Base-by-base conservation (phyloP, 345 rosid species). In the Anastatica hierochuntica region DNA sequence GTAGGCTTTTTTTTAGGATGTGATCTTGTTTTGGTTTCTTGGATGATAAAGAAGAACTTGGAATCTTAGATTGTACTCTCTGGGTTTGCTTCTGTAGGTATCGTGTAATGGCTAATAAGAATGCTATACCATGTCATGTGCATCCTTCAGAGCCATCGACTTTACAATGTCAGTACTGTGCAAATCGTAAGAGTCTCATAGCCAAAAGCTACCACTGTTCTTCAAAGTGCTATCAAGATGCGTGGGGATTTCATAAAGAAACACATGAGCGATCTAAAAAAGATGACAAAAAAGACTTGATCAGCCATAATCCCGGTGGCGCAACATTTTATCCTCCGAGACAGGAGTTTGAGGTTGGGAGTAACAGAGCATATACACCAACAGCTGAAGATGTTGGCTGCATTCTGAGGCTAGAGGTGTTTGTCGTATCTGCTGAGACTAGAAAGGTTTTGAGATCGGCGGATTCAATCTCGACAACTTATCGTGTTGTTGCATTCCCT, bases 201-300 rank as follows among this genome's bases (percentile, higher is more conserved):
- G 69, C 77, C 34, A 78, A 73, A 59, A 84, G 92, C 68, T 78
- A 84, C 63, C 92, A 84, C 56, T 84, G 92, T 69, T 76, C 92
- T 10, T 60, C 83, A 5, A 78, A 77, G 67, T 84, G 88, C 62
- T 84, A 75, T 71, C 74, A 76, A 3, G 88, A 84, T 72, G 82
- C 88, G 53, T 84, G 92, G 92, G 79, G 77, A 68, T 80, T 77
- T 71, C 92, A 80, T 52, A 82, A 80, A 19, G 73, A 58, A 46
- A 56, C 79, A 46, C 92, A 84, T 58, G 88, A 84, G 27, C 7
- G n/a, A 20, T 14, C 45, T 10, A 10, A 18, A 2, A 10, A 24
- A 24, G 27, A 4, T 1, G 4, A 0, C 4, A 6, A 41, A 10
- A 4, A 40, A 17, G 44, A 16, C 6, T 1, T 0, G 19, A 17